A percentile compares a stretch with the other conserved stretches of the same genome.
Evolutionary conservation across 2,329 filamentous ascomycete genomes (phyloP).

Genomic region (Epichloe sibirici): DNA sequence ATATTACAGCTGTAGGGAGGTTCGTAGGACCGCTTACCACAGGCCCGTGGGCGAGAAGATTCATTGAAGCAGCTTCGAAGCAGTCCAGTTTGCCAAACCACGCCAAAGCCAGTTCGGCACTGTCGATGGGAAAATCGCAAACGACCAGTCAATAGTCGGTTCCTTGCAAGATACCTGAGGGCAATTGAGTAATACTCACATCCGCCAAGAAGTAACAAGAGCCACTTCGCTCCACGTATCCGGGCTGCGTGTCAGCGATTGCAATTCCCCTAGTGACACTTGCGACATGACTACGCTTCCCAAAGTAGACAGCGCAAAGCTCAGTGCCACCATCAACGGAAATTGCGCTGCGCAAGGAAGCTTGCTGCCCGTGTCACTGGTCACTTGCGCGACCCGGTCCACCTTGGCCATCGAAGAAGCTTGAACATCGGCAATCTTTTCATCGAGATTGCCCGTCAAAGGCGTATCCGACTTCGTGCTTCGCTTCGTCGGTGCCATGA

Average conservation of each 20-base stretch:
- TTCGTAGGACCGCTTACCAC: conserved; percentile 28
- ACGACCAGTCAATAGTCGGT: conserved; percentile 3
- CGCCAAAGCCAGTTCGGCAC: conserved; percentile 54
- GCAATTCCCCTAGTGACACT: conserved; percentile 53
- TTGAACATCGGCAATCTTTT: background rate
- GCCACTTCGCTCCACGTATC: conserved; percentile 51
- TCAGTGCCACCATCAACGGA: conserved; percentile 39
- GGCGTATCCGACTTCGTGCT: conserved; percentile 9
- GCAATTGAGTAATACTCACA: conserved; percentile 29
- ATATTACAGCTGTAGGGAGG: background rate
- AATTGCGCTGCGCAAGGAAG: conserved; percentile 37
- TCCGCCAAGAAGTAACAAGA: conserved; percentile 39
- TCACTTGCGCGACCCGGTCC: conserved; percentile 3
- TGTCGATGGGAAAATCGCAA: conserved; percentile 20
- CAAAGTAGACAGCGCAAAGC: conserved; percentile 49
- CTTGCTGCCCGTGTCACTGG: conserved; percentile 10
- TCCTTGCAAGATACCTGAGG: background rate
- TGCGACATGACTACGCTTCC: conserved; percentile 51
- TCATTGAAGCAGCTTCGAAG: conserved; percentile 53
- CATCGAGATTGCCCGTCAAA: conserved; percentile 5
- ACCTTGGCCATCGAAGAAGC: conserved; percentile 9
- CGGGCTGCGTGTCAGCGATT: conserved; percentile 49
- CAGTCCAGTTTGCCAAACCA: conserved; percentile 69
- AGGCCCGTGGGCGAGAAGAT: conserved; percentile 62
- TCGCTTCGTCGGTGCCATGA: conserved; percentile 14